Conservation (phyloP, 2,329 filamentous ascomycete species). For the Phyllachora maydis region DNA sequence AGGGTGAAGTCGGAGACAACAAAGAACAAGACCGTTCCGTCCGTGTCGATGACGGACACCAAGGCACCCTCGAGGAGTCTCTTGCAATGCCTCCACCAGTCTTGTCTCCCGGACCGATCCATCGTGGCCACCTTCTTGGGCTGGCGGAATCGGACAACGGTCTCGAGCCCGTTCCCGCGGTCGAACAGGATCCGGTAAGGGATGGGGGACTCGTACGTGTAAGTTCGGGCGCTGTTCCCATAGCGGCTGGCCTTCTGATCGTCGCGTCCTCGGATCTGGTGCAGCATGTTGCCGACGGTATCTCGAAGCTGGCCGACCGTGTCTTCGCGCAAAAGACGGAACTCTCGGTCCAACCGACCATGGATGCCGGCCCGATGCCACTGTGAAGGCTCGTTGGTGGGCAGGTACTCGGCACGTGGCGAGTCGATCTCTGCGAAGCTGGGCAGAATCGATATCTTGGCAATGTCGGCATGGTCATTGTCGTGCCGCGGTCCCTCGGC, state of each 20-base stretch:
- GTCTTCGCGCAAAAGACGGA: constrained; percentile 33
- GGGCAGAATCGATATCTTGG: constrained; percentile 20
- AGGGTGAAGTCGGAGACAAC: constrained; percentile 14
- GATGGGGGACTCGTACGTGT: constrained; percentile 14
- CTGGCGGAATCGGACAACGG: constrained; percentile 23
- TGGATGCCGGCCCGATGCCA: constrained; percentile 19
- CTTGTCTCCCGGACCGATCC: constrained; percentile 11
- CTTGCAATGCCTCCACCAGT: too few relatives aligned
- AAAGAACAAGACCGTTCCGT: constrained; percentile 17
- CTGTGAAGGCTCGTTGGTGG: constrained; percentile 13
- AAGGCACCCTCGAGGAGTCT: constrained; percentile 25
- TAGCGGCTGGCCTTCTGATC: constrained; percentile 2
- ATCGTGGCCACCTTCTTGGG: constrained; percentile 11
- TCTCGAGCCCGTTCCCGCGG: constrained; percentile 17
- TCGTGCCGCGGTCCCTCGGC: constrained; percentile 14
- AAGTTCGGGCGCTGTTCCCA: constrained; percentile 11
- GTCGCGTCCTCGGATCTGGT: constrained; percentile 8
- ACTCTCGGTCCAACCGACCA: constrained; percentile 31
- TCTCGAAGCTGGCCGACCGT: constrained; percentile 30
- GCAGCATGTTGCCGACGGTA: constrained; percentile 18
- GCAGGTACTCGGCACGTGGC: constrained; percentile 16
- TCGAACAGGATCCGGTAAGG: constrained; percentile 14
- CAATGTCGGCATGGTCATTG: constrained; percentile 20
- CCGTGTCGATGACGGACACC: constrained; percentile 23
- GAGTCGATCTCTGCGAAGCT: constrained; percentile 19